Evolutionary conservation across 2,329 filamentous ascomycete genomes (phyloP).

Genomic region (Macrophomina phaseolina): DNA sequence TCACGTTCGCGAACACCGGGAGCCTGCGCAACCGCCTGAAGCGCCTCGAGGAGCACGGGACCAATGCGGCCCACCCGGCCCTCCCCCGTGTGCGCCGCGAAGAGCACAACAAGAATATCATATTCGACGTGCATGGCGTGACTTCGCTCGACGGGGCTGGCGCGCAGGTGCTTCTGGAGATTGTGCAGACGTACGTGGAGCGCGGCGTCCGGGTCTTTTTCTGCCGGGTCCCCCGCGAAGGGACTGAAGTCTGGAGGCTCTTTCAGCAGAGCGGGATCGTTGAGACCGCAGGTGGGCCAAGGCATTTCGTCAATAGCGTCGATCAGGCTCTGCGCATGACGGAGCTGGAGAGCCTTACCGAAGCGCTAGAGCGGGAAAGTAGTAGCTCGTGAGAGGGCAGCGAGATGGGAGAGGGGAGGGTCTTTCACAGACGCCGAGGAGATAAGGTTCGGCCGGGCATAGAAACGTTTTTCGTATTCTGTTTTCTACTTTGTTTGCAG

Average conservation of each 20-base stretch:
- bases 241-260: constrained; percentile 68
- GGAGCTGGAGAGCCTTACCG: constrained; percentile 67
- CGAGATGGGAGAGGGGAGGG: not conserved
- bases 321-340: constrained; percentile 83
- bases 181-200: constrained; percentile 79
- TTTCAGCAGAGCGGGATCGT: constrained; percentile 85
- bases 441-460: not conserved
- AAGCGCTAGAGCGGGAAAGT: constrained; percentile 1
- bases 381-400: not conserved
- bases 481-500: not conserved
- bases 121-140: constrained; percentile 98
- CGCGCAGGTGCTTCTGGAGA: constrained; percentile 88
- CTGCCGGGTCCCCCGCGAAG: constrained; percentile 59
- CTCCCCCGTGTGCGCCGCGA: constrained; percentile 76
- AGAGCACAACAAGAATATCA: constrained; percentile 88
- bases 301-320: constrained; percentile 81
- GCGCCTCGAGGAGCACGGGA: constrained; percentile 89
- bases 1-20: constrained; percentile 97
- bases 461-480: not conserved
- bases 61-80: constrained; percentile 80
- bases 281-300: constrained; percentile 76
- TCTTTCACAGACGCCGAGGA: not conserved
- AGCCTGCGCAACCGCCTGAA: constrained; percentile 84
- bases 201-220: constrained; percentile 80
- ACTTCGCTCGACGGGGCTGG: constrained; percentile 93